Percentiles rank a stretch among this genome's conserved stretches.
These are phyloP conservation scores for Hypholoma fasciculare DNA, from an alignment of 768 basidiomycete genomes.

Conservation along the genomic window DNA sequence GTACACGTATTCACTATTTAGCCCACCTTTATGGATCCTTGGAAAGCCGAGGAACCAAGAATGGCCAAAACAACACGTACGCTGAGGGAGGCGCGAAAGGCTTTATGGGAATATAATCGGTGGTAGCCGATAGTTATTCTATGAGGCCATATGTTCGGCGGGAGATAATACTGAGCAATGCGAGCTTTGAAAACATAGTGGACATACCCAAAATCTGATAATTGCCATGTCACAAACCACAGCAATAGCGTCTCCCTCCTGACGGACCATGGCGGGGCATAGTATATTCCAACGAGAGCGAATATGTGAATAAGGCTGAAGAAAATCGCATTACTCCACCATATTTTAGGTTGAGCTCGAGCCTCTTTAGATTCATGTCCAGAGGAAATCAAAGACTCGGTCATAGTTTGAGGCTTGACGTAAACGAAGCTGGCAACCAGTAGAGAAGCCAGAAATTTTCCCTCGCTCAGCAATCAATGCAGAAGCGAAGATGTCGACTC, in stretches of 20 bases:
- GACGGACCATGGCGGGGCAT: conserved; percentile 45
- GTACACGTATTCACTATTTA: neutral
- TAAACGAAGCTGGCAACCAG: neutral
- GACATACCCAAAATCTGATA: conserved; percentile 68
- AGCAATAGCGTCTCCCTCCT: conserved; percentile 48
- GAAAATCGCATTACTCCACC: conserved; percentile 66
- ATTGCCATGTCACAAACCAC: conserved; percentile 64
- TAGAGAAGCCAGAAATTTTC: neutral
- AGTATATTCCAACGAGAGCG: conserved; percentile 51
- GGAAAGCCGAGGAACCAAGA: conserved; percentile 73
- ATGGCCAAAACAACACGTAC: conserved; percentile 61
- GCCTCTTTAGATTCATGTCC: neutral
- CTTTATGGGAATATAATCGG: conserved; percentile 74
- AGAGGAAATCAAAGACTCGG: neutral
- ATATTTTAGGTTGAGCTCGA: conserved; percentile 35
- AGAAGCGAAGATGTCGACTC: no score
- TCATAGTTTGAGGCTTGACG: neutral
- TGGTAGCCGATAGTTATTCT: conserved; percentile 81
- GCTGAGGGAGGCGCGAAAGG: conserved; percentile 58
- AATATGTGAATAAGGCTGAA: conserved; percentile 59
- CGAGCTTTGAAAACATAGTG: neutral
- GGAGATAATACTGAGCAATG: neutral
- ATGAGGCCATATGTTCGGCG: neutral
- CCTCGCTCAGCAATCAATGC: no score
- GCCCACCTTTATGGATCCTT: conserved; percentile 75